Percentiles rank a stretch among this genome's conserved stretches.
Conservation (phyloP, 2,329 filamentous ascomycete species). For the Nectriaceae sp. region DNA sequence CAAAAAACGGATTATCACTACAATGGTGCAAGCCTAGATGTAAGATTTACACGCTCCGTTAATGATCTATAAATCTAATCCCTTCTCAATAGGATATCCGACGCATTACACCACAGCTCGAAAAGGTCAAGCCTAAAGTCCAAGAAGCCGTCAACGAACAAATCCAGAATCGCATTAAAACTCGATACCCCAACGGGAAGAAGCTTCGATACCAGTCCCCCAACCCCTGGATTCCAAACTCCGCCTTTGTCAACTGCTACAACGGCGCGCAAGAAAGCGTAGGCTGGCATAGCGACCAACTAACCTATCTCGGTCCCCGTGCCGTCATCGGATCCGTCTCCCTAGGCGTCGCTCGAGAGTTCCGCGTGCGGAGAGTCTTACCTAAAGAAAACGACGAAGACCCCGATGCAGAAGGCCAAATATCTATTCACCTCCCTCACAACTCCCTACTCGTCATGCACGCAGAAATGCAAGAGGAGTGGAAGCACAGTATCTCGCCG, state of each 20-base stretch:
- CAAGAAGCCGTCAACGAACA: constrained; percentile 76
- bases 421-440: constrained; percentile 90
- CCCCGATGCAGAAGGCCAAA: constrained; percentile 76
- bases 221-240: constrained; percentile 77
- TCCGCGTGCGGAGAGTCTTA: constrained; percentile 78
- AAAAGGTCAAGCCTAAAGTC: constrained; percentile 68
- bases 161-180: constrained; percentile 69
- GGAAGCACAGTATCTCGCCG: constrained; percentile 86
- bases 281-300: constrained; percentile 89
- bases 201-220: constrained; percentile 81
- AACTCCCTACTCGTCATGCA: constrained; percentile 96
- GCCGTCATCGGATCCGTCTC: constrained; percentile 89
- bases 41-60: constrained; percentile 29
- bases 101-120: constrained; percentile 73
- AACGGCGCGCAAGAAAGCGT: constrained; percentile 78
- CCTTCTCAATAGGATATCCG: constrained; percentile 66
- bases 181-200: constrained; percentile 66
- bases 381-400: constrained; percentile 55
- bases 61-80: constrained; percentile 11
- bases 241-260: constrained; percentile 95
- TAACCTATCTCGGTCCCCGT: constrained; percentile 89
- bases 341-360: constrained; percentile 89
- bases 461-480: constrained; percentile 95
- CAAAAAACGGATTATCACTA: constrained; percentile 85
- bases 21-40: constrained; percentile 73